Conservation (phyloP, 2,329 filamentous ascomycete genomes). For the Alternaria ventricosa region DNA sequence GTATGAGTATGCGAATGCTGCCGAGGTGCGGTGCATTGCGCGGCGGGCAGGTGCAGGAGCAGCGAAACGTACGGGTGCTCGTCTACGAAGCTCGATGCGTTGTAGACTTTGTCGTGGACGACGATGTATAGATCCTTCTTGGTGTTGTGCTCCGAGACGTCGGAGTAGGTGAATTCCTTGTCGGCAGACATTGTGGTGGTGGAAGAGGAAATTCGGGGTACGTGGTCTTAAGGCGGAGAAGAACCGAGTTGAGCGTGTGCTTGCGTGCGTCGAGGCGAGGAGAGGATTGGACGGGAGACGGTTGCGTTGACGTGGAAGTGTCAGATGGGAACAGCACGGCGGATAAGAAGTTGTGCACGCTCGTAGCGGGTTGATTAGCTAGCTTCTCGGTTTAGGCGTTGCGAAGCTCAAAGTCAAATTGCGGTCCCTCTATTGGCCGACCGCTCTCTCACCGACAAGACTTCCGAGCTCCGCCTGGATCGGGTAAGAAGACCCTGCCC, state of each 20-base stretch:
- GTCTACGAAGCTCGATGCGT: conserved; percentile 86
- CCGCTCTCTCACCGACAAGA: conserved; percentile 10
- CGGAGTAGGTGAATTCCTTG: conserved; percentile 51
- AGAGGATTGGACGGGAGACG: background rate
- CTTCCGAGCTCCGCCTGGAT: conserved; percentile 11
- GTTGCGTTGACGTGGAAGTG: conserved; percentile 8
- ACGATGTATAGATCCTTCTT: conserved; percentile 95
- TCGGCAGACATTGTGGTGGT: conserved; percentile 40
- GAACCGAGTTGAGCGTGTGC: background rate
- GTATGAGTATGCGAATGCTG: background rate
- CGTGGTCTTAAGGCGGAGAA: background rate
- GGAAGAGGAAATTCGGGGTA: background rate
- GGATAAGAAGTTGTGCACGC: conserved; percentile 20
- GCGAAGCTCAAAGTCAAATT: conserved; percentile 19
- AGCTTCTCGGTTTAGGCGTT: conserved; percentile 13
- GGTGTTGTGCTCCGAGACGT: conserved; percentile 49
- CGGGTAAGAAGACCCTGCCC: conserved; percentile 21
- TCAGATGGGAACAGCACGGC: conserved; percentile 2
- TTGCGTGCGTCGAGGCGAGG: conserved; percentile 1
- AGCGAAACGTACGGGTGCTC: conserved; percentile 82
- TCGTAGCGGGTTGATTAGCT: conserved; percentile 15
- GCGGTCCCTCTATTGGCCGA: conserved; percentile 20
- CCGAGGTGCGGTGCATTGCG: background rate
- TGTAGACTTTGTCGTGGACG: conserved; percentile 97
- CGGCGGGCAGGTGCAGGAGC: background rate